phyloP scores from a whole-genome alignment of 805 yeast genomes.

The Candida verbasci region DNA sequence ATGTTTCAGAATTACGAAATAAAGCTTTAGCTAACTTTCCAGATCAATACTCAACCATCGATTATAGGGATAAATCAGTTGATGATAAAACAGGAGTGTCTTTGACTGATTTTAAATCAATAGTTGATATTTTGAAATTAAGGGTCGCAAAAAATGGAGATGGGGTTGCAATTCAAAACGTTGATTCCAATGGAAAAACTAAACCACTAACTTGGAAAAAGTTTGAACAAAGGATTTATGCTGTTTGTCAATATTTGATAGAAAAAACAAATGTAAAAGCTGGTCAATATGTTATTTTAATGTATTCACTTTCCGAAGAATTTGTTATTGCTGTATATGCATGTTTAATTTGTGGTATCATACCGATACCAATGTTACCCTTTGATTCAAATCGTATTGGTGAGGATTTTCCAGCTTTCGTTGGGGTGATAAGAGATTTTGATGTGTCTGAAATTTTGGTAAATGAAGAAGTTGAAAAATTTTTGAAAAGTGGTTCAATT shows the following conservation, averaged over 20 bases:
- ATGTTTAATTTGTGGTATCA: constrained; percentile 74
- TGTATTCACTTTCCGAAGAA: constrained; percentile 87
- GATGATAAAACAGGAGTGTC: constrained; percentile 79
- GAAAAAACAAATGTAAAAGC: constrained; percentile 59
- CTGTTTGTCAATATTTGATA: constrained; percentile 66
- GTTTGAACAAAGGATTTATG: constrained; percentile 70
- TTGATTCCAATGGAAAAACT: constrained; percentile 33
- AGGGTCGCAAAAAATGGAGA: constrained; percentile 73
- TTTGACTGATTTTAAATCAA: constrained; percentile 64
- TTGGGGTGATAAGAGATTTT: constrained; percentile 64
- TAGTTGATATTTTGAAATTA: constrained; percentile 73
- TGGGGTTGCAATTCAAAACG: constrained; percentile 63
- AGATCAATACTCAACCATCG: constrained; percentile 77
- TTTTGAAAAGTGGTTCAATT: constrained; percentile 64
- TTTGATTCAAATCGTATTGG: constrained; percentile 60
- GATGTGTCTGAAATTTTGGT: constrained; percentile 69
- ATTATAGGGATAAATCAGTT: constrained; percentile 64
- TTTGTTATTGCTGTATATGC: constrained; percentile 80
- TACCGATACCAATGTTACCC: constrained; percentile 74
- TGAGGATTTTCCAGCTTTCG: constrained; percentile 70
- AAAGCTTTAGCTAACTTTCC: constrained; percentile 60
- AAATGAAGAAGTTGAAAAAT: constrained; percentile 68
- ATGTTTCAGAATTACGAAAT: constrained; percentile 62
- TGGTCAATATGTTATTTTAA: constrained; percentile 72
- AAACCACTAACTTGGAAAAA: constrained; percentile 65